Base-by-base conservation (phyloP, 257 asterid genomes). In the Fraxinus americana region DNA sequence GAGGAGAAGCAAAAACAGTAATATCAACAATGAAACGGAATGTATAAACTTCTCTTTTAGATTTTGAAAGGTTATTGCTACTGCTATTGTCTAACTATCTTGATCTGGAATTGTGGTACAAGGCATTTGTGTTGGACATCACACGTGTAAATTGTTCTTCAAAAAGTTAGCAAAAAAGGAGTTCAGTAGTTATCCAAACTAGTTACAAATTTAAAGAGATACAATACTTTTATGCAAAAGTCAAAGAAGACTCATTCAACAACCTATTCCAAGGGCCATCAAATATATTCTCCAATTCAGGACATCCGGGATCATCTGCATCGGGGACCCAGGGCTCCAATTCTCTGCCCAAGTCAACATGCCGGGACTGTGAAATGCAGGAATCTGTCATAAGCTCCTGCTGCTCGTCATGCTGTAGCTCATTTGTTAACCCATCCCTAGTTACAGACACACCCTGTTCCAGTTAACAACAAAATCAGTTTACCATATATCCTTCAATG, bases 281-380 rank as follows among this genome's bases (percentile, higher is more conserved):
- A 90, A 96, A 96, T 85, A 86, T 84, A 81, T 88, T 91, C 65
- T 96, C 98, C 86, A 91, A 73, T 50, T 92, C 99, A 35, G 91
- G 92, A 81, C 87, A 84, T n/a, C 48, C 86, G 61, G 92, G 96
- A 82, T 89, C 96, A 79, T 73, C 85, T 70, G 89, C 97, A 71
- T 92, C 98, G 25, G 99, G 99, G 35, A 96, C 87, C 99, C 99
- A 96, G 75, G 87, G 96, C 84, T 81, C 95, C 91, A 96, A 79
- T 79, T 93, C 96, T 82, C 97, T 86, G 83, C 89, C 96, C 77
- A 72, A 36, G 8, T 92, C 96, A 75, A 82, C 86, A 84, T 85
- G 88, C 27, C 88, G 85, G 30, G 95, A 87, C 77, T 88, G 99
- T 76, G 99, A 96, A 85, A 96, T 92, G 84, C 71, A 82, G 74